Base-by-base conservation (phyloP, 2,329 filamentous ascomycete species). In the Arachnomyces sp. region DNA sequence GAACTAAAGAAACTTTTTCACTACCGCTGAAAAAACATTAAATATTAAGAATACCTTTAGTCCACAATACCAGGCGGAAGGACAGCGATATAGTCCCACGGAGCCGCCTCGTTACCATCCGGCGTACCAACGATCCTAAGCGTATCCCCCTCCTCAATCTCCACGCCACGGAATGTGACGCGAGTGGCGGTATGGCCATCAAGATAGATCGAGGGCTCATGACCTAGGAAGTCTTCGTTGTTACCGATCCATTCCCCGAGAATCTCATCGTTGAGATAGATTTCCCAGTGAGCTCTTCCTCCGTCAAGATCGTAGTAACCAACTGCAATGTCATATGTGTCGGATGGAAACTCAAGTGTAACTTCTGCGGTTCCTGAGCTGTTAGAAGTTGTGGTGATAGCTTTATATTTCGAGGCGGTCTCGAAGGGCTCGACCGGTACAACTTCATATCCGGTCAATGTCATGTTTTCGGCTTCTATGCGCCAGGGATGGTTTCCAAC, bases 401-500 rank as follows among this genome's bases (percentile, higher is more conserved):
- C 73, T 3, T 57, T 69, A 33, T 60, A 62, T 2, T 72, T 70
- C 1, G 76, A 80, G 0, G 80, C 80, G 0, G 73, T 67, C 46
- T 83, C 75, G 39, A 75, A 75, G 0, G 81, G 81, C 7, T 53
- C 67, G 1, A 83, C 77, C 1, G 52, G 46, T 15, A 75, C 72
- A 0, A 62, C 45, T 39, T 67, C 58, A 60, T 85, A 86, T 1
- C 76, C 76, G 5, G 68, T 61, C 1, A 84, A 63, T 0, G 59
- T 48, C 80, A 86, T 84, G 39, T 61, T 63, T 59, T 85, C 81
- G 1, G 80, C 80, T 63, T 85, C 81, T 34, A 86, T 73, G n/a
- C 82, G 73, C 59, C 74, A 80, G 0, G 73, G 72, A 55, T 86
- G 74, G 44, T 77, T 66, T 1, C 73, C 70, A 0, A 84, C 80